A percentile compares a stretch with the other conserved stretches of the same genome.
These are phyloP conservation scores for Triangularia verruculosa DNA, from an alignment of 2,329 filamentous ascomycete genomes.

Conservation along the genomic window DNA sequence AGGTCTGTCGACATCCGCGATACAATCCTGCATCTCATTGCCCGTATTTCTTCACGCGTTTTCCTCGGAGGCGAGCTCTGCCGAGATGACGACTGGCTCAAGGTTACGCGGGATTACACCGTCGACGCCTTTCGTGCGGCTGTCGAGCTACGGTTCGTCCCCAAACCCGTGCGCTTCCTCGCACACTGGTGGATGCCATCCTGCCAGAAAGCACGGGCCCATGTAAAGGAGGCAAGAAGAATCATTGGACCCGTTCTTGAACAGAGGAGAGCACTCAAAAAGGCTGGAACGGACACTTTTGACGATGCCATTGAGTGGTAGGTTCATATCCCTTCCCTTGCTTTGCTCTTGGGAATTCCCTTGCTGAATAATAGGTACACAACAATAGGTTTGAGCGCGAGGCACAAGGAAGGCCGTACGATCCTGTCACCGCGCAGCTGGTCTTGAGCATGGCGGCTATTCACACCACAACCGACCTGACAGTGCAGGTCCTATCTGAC, in stretches of 20 bases:
- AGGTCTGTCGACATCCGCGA: conserved; percentile 35
- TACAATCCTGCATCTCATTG: conserved; percentile 42
- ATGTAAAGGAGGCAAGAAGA: conserved; percentile 31
- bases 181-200: conserved; percentile 44
- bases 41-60: conserved; percentile 48
- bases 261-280: conserved; percentile 28
- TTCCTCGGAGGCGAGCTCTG: conserved; percentile 46
- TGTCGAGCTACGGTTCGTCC: conserved; percentile 40
- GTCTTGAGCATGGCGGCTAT: conserved; percentile 40
- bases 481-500: conserved; percentile 39
- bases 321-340: neutral
- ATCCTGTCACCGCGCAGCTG: conserved; percentile 37
- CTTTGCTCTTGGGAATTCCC: neutral
- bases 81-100: conserved; percentile 46
- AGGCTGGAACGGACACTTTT: conserved; percentile 28
- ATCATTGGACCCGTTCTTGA: conserved; percentile 33
- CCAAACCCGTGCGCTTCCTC: conserved; percentile 39
- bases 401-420: conserved; percentile 31
- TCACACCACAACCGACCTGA: conserved; percentile 40
- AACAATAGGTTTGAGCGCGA: conserved; percentile 35
- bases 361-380: neutral
- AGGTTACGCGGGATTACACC: conserved; percentile 43
- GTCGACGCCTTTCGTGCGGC: conserved; percentile 38
- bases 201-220: conserved; percentile 36
- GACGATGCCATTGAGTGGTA: conserved; percentile 41